Evolutionary conservation across 805 yeast genomes (phyloP).

Genomic region (Teunomyces cretensis): DNA sequence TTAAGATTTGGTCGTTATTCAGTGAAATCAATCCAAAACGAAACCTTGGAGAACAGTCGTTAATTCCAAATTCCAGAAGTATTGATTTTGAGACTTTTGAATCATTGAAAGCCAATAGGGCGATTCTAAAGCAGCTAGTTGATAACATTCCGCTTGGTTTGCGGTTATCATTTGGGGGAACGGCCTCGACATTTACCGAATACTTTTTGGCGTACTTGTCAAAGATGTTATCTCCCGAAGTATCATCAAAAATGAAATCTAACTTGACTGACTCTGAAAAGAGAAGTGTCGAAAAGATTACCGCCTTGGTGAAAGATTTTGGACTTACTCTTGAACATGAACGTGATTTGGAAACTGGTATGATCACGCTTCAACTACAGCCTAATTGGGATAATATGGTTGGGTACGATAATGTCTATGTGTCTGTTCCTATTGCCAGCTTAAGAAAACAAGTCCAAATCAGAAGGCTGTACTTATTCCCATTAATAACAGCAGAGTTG

Average conservation of each 20-base stretch:
- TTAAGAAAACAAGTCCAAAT: constrained; percentile 23
- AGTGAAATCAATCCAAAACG: constrained; percentile 51
- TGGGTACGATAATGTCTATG: constrained; percentile 19
- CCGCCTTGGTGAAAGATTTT: constrained; percentile 37
- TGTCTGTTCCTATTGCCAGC: constrained; percentile 13
- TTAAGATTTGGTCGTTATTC: constrained; percentile 64
- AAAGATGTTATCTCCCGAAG: constrained; percentile 30
- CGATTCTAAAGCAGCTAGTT: constrained; percentile 29
- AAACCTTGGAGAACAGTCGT: constrained; percentile 11
- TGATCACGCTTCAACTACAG: constrained; percentile 23
- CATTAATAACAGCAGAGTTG: constrained; percentile 34
- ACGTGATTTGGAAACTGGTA: constrained; percentile 33
- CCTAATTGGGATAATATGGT: constrained; percentile 39
- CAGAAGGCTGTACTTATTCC: constrained; percentile 35
- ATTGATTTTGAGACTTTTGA: constrained; percentile 44
- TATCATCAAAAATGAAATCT: constrained; percentile 21
- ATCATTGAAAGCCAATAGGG: constrained; percentile 27
- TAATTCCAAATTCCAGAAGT: constrained; percentile 32
- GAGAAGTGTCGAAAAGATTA: constrained; percentile 32
- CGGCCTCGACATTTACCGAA: constrained; percentile 22
- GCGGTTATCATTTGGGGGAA: constrained; percentile 29
- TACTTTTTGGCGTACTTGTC: constrained; percentile 36
- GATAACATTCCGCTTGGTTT: constrained; percentile 28
- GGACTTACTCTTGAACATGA: constrained; percentile 40
- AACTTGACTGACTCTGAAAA: constrained; percentile 29